These are phyloP conservation scores for Takashimella tepidaria DNA, from an alignment of 1,284 basidiomycete species.

Conservation along the genomic window DNA sequence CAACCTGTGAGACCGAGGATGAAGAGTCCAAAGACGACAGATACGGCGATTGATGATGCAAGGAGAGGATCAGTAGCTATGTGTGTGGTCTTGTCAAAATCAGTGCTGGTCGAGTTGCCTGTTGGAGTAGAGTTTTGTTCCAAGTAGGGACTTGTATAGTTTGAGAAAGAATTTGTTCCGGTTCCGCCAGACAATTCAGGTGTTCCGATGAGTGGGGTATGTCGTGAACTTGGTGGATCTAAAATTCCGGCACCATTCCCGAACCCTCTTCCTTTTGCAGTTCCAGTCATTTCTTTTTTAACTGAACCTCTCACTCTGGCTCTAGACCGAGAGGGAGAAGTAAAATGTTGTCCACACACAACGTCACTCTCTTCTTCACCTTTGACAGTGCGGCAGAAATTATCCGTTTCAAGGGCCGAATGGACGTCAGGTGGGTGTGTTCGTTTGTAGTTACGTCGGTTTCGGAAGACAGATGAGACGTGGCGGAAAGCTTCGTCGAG, in stretches of 20 bases:
- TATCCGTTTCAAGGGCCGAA: background rate
- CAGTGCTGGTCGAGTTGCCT: background rate
- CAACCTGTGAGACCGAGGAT: background rate
- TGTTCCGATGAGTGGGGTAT: background rate
- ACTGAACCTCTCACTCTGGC: background rate
- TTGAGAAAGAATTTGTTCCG: too few relatives aligned
- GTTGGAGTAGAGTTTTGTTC: background rate
- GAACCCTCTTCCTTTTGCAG: too few relatives aligned
- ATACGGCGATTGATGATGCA: background rate
- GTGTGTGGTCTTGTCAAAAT: too few relatives aligned
- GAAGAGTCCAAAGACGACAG: background rate
- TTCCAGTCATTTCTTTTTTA: too few relatives aligned
- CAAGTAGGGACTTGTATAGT: background rate
- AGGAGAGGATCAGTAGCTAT: background rate
- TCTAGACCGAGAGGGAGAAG: background rate
- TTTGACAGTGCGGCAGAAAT: background rate
- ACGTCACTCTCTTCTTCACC: background rate
- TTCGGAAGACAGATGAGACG: background rate
- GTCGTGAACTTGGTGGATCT: background rate
- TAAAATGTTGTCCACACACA: background rate
- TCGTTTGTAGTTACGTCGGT: background rate
- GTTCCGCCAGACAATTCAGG: background rate
- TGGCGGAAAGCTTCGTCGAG: background rate
- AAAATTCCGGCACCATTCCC: background rate
- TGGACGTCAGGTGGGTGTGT: background rate